phyloP scores from a whole-genome alignment of 345 rosid genomes.

The Arabis hirsuta region DNA sequence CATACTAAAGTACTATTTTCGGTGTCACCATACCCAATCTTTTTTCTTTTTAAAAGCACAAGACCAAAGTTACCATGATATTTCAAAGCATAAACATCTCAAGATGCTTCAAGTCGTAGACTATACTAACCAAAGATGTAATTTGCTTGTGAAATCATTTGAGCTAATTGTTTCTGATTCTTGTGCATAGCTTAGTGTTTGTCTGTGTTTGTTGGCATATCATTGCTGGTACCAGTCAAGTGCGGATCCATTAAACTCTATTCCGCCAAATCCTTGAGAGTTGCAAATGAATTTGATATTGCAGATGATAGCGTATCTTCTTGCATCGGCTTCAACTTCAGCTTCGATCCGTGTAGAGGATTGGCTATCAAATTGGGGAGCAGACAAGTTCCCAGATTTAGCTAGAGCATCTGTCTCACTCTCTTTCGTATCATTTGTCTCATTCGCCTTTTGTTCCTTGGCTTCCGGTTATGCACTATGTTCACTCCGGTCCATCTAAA shows the following conservation, averaged over 20 bases:
- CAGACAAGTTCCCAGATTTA: slow-evolving; percentile 78
- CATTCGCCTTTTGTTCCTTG: slow-evolving; percentile 74
- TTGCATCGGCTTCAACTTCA: slow-evolving; percentile 82
- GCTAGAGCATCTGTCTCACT: slow-evolving; percentile 72
- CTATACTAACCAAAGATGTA: not conserved
- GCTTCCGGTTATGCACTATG: slow-evolving; percentile 70
- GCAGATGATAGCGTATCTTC: slow-evolving; percentile 82
- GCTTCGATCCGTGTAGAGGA: slow-evolving; percentile 82
- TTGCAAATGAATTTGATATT: slow-evolving; percentile 11
- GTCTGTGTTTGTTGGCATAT: slow-evolving; percentile 11
- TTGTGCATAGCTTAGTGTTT: not conserved
- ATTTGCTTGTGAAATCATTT: slow-evolving; percentile 1
- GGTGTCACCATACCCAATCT: not conserved
- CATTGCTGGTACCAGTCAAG: not conserved
- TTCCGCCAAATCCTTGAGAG: not conserved
- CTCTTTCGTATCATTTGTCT: slow-evolving; percentile 65
- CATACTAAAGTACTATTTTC: not conserved
- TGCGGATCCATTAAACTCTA: not conserved
- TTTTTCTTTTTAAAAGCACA: not conserved
- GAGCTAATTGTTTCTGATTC: not conserved
- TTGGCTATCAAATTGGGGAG: slow-evolving; percentile 86
- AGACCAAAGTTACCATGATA: not conserved
- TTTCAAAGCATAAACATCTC: not conserved
- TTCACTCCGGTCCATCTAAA: slow-evolving; percentile 50
- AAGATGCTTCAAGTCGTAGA: not conserved